A percentile compares a stretch with the other conserved stretches of the same genome.
Evolutionary conservation across 2,329 filamentous ascomycete genomes (phyloP).

Genomic region (Fusarium sp.): DNA sequence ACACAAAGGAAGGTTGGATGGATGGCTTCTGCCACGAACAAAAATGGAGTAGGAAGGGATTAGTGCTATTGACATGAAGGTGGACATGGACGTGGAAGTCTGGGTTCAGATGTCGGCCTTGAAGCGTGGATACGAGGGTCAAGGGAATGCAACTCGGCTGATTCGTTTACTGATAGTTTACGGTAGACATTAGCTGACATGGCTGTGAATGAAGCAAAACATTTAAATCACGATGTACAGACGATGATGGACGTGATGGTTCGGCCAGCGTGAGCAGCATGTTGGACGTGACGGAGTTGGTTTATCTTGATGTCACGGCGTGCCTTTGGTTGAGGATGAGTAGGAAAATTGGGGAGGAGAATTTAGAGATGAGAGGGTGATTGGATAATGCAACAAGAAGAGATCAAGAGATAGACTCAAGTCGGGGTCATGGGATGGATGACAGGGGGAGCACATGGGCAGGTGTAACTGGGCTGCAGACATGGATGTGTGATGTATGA

Average conservation of each 20-base stretch:
- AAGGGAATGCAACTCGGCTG: slow-evolving; percentile 13
- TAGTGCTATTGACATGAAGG: slow-evolving; percentile 16
- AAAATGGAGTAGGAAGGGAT: slow-evolving; percentile 20
- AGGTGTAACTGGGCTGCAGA: not conserved
- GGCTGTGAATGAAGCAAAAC: slow-evolving; percentile 9
- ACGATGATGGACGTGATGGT: not conserved
- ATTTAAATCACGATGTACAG: not conserved
- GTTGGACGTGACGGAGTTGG: not conserved
- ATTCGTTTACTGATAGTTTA: slow-evolving; percentile 13
- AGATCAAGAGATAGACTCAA: not conserved
- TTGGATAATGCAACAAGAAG: not conserved
- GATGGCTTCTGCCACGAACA: slow-evolving; percentile 22
- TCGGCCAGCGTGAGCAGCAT: not conserved
- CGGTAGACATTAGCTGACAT: slow-evolving; percentile 17
- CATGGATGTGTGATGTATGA: not conserved
- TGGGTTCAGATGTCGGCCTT: not conserved
- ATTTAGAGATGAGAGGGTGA: not conserved
- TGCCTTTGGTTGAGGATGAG: not conserved
- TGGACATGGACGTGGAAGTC: not conserved
- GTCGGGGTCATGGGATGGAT: slow-evolving; percentile 2
- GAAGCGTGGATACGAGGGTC: slow-evolving; percentile 9
- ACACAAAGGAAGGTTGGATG: slow-evolving; percentile 40
- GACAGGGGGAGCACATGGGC: not conserved
- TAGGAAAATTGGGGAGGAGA: not conserved
- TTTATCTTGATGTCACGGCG: not conserved